Conservation (phyloP, 306 rosid species). For the Cucurbita ficifolia region DNA sequence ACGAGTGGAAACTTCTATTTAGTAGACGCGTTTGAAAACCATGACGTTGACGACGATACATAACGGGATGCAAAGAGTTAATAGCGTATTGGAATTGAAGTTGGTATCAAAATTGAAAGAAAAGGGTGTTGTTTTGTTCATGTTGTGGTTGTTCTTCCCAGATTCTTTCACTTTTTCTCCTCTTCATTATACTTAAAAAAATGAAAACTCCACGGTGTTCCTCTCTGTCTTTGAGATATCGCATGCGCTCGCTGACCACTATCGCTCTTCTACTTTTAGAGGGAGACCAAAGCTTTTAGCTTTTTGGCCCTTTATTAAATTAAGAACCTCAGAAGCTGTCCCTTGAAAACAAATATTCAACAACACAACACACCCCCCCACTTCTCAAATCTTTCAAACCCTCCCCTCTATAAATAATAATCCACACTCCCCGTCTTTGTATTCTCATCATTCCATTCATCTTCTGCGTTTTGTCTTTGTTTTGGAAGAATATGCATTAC, state of each 20-base stretch:
- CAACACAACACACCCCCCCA: neutral
- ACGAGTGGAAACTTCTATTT: accelerated
- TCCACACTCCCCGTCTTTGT: neutral
- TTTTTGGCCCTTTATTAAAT: neutral
- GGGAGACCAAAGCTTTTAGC: neutral
- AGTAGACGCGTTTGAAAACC: too few species aligned
- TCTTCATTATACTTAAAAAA: neutral
- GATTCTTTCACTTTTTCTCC: neutral
- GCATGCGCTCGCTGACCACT: conserved; percentile 9
- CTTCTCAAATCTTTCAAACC: too few species aligned
- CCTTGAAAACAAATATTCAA: neutral
- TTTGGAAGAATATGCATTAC: neutral
- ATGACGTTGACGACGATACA: too few species aligned
- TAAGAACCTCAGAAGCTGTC: neutral
- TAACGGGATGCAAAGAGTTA: too few species aligned
- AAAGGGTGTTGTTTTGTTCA: neutral
- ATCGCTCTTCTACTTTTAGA: neutral
- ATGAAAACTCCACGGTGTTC: neutral
- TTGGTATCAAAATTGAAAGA: neutral
- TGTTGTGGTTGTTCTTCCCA: neutral
- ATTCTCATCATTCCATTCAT: neutral
- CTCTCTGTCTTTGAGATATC: neutral
- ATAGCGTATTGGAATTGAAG: neutral
- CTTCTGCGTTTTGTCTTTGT: neutral
- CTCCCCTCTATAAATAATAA: neutral